These are phyloP conservation scores for Allium sativum DNA, from an alignment of 106 monocot genomes.

Conservation along the genomic window DNA sequence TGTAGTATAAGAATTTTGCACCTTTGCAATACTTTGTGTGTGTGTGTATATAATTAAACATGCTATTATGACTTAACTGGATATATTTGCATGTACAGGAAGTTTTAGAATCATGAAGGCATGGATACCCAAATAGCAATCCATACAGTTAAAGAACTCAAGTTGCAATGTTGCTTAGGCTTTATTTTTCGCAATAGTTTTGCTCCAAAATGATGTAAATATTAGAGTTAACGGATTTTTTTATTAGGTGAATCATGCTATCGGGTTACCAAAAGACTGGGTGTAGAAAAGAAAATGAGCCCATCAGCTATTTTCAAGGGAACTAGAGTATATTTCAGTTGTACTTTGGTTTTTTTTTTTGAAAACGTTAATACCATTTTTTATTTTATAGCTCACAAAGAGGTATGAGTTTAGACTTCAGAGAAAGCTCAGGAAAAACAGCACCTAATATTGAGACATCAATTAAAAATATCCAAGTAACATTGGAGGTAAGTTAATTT, in stretches of 20 bases:
- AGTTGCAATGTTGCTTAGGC: too few relatives aligned
- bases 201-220: too few relatives aligned
- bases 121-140: too few relatives aligned
- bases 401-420: slow-evolving; percentile 84
- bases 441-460: slow-evolving; percentile 55
- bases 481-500: slow-evolving; percentile 56
- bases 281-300: slow-evolving; percentile 46
- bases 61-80: too few relatives aligned
- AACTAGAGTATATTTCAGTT: slow-evolving; percentile 69
- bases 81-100: too few relatives aligned
- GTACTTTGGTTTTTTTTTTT: neutral
- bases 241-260: slow-evolving; percentile 71
- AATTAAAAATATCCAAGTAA: slow-evolving; percentile 86
- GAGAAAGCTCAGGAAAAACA: slow-evolving; percentile 57
- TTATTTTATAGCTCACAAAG: slow-evolving; percentile 33
- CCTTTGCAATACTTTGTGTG: too few relatives aligned
- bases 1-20: too few relatives aligned
- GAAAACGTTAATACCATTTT: neutral
- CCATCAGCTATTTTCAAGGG: slow-evolving; percentile 53
- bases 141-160: too few relatives aligned
- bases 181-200: too few relatives aligned
- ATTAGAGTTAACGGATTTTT: too few relatives aligned
- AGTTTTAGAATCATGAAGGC: too few relatives aligned
- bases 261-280: slow-evolving; percentile 65
- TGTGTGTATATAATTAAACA: too few relatives aligned